Base-by-base conservation (phyloP, 495 filamentous ascomycete genomes). In the Friedmanniomyces endolithicus region DNA sequence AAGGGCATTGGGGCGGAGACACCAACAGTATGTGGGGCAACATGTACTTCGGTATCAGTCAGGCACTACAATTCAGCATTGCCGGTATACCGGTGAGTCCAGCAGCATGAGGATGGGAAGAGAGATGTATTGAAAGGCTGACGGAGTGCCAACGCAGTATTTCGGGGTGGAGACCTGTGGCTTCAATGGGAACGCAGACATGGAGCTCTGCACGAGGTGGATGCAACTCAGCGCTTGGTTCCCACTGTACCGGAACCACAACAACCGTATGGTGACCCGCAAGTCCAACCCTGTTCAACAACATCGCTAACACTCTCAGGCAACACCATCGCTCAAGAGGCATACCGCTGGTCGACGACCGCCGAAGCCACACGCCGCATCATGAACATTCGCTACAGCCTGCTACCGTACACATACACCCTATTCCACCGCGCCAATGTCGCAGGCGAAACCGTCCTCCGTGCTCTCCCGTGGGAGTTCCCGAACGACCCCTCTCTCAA, bases 1-100 rank as follows among this genome's bases (percentile, higher is more conserved):
- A 3, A 31, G 27, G 52, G 24, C 57, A 55, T 45, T 60, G 55
- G 55, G 54, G 87, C 9, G 87, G 87, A n/a, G 87, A 94, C 64
- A 94, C 90, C 61, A 69, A 70, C 73, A 44, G 29, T 11, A 58
- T 17, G 23, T 60, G 58, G 58, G 58, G 58, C 17, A 52, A 44
- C 45, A 60, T 60, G 58, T 60, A 60, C 47, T 55, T 56, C 35
- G 50, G 49, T 41, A 92, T 94, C 63, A 31, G 11, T 17, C 57
- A 60, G 43, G 57, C 57, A 7, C 37, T 60, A 17, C 51, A 55
- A 17, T 60, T 60, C 47, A 27, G 50, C 43, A 59, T 62, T 19
- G 56, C 57, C 20, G 56, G 60, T 16, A 56, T 62, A 19, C 56
- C 56, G 11, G 44, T 47, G 19, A 20, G 44, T 22, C 56, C 2